Base-by-base conservation (phyloP, 108 stramenopile genomes). In the Nitzschia palea region DNA sequence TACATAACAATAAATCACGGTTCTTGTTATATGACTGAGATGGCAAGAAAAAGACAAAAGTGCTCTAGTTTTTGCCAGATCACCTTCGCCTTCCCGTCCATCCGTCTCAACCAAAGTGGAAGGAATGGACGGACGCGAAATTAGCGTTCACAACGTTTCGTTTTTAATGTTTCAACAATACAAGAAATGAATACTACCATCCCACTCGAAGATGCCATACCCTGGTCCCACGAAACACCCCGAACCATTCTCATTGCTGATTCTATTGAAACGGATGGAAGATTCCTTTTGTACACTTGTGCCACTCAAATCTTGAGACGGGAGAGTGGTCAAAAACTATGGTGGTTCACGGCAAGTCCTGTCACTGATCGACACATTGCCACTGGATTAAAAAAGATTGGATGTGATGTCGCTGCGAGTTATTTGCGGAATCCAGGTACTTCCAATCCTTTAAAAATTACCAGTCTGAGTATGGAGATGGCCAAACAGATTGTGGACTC, bases 181-280 rank as follows among this genome's bases (percentile, higher is more conserved):
- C n/a, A n/a, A n/a, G 47, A 18, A 1, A 73, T 73, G 72, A 73
- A 73, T 63, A 56, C 65, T 34, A 73, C 73, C 5, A 54, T 81
- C 26, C 68, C 76, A 15, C 51, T 81, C 9, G 42, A 55, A 53
- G 68, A 81, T 32, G 71, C 63, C 15, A 50, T 81, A 2, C 80
- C 80, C 4, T 77, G 71, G 70, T 70, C 63, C 27, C 47, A 61
- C 48, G 26, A 55, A 9, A n/a, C 42, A 54, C 47, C 72, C 8
- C 40, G 68, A 30, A 73, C 48, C 25, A 56, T 82, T 54, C 37
- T 82, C 12, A 56, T 86, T 48, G 47, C 54, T 45, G 86, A 79
- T 53, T 79, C 80, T 10, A 72, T 81, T 4, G 74, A 73, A 31
- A 77, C 80, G n/a, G 71, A 83, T 57, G 79, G 78, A 44, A 42